Conservation (phyloP, 2,329 filamentous ascomycete species). For the Passalora sequoiae region DNA sequence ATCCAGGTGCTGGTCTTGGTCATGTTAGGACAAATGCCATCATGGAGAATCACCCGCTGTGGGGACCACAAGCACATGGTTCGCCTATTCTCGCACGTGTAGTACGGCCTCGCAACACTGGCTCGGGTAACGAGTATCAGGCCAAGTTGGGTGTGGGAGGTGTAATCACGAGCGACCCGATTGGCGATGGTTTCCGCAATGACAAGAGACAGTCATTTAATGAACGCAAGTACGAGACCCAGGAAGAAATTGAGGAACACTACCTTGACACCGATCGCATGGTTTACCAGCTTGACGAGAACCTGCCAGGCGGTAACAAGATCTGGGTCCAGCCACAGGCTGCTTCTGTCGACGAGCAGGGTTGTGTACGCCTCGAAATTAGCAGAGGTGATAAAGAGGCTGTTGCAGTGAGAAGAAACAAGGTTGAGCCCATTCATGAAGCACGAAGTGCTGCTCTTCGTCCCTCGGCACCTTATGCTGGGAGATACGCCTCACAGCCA, state of each 20-base stretch:
- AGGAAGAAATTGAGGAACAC: conserved; percentile 31
- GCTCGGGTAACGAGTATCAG: conserved; percentile 30
- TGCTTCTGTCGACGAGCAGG: conserved; percentile 43
- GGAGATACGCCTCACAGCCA: conserved; percentile 2
- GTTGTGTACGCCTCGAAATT: conserved; percentile 39
- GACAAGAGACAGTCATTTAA: not conserved
- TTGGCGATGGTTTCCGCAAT: not conserved
- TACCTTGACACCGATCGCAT: conserved; percentile 40
- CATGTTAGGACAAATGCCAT: conserved; percentile 54
- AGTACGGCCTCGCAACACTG: conserved; percentile 43
- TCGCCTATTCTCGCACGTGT: conserved; percentile 55
- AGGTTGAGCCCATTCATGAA: conserved; percentile 26
- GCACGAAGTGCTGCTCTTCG: conserved; percentile 12
- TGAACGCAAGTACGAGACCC: not conserved
- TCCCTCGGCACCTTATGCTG: conserved; percentile 8
- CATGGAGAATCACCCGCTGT: conserved; percentile 55
- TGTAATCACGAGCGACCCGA: conserved; percentile 37
- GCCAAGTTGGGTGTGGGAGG: conserved; percentile 43
- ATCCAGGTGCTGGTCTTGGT: conserved; percentile 60
- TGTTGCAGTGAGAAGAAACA: conserved; percentile 30
- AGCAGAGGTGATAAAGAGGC: conserved; percentile 29
- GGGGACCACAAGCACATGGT: conserved; percentile 52
- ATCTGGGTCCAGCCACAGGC: conserved; percentile 47
- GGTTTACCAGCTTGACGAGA: conserved; percentile 37
- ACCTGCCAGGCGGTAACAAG: conserved; percentile 49